These are phyloP conservation scores for Helminthosporium solani DNA, from an alignment of 2,329 filamentous ascomycete genomes.

Conservation along the genomic window DNA sequence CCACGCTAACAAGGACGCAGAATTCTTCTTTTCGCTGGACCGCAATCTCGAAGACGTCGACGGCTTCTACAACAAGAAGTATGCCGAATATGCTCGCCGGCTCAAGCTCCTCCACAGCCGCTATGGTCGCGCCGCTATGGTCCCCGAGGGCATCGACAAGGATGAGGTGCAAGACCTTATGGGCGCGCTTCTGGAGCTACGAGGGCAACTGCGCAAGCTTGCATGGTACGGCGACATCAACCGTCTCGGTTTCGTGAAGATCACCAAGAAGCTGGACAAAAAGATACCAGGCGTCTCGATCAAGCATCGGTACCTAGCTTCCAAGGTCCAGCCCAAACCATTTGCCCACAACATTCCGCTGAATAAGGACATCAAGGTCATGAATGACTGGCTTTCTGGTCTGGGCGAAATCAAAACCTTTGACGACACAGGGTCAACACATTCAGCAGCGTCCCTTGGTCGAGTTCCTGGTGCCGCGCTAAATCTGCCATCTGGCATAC, in stretches of 20 bases:
- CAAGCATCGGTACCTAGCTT: constrained; percentile 82
- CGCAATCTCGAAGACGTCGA: constrained; percentile 97
- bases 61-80: constrained; percentile 95
- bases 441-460: constrained; percentile 69
- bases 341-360: constrained; percentile 76
- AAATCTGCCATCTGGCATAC: constrained; percentile 65
- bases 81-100: constrained; percentile 77
- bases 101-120: constrained; percentile 84
- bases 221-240: constrained; percentile 99
- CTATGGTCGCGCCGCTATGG: constrained; percentile 73
- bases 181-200: constrained; percentile 83
- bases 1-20: constrained; percentile 50
- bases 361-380: constrained; percentile 60
- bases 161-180: constrained; percentile 91
- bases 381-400: constrained; percentile 89
- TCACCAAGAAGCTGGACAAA: constrained; percentile 98
- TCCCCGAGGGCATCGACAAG: constrained; percentile 71
- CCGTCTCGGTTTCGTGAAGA: constrained; percentile 91
- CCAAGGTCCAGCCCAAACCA: constrained; percentile 83
- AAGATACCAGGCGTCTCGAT: constrained; percentile 75
- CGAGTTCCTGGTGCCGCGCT: constrained; percentile 74
- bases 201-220: constrained; percentile 83
- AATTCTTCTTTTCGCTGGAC: constrained; percentile 95
- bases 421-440: constrained; percentile 72
- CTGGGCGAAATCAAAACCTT: constrained; percentile 74